Percentiles rank a stretch among this genome's conserved stretches.
Conservation (phyloP, 164 flowering plant genomes). For the Piper longum region DNA sequence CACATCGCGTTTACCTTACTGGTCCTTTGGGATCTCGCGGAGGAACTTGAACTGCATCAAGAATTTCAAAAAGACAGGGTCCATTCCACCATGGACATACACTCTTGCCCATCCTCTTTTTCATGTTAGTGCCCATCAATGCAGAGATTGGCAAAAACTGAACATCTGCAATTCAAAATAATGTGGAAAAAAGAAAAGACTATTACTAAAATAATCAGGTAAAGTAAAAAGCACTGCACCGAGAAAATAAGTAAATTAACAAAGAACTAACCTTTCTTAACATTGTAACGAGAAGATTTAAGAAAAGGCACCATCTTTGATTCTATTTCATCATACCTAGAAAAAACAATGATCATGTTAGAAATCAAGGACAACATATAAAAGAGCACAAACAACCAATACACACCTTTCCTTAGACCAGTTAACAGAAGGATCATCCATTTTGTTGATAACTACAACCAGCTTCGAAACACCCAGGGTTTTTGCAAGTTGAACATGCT, state of each 20-base stretch:
- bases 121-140: too few species aligned
- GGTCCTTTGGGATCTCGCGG: constrained; percentile 82
- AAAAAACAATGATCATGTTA: background rate
- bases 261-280: constrained; percentile 62
- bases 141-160: constrained; percentile 76
- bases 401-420: constrained; percentile 91
- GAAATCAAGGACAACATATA: background rate
- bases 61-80: constrained; percentile 88
- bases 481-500: too few species aligned
- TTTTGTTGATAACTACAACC: constrained; percentile 87
- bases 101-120: background rate
- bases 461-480: constrained; percentile 33
- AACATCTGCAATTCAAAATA: constrained; percentile 45
- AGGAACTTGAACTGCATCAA: constrained; percentile 77
- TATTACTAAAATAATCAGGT: too few species aligned
- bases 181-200: too few species aligned
- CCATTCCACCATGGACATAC: constrained; percentile 90
- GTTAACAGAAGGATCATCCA: constrained; percentile 95
- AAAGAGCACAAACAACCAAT: background rate
- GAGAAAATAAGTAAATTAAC: background rate
- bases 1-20: constrained; percentile 39
- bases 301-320: constrained; percentile 81
- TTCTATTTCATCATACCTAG: constrained; percentile 87
- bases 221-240: too few species aligned
- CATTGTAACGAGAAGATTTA: constrained; percentile 81